Base-by-base conservation (phyloP, 306 rosid genomes). In the Elaeagnus macrophylla region DNA sequence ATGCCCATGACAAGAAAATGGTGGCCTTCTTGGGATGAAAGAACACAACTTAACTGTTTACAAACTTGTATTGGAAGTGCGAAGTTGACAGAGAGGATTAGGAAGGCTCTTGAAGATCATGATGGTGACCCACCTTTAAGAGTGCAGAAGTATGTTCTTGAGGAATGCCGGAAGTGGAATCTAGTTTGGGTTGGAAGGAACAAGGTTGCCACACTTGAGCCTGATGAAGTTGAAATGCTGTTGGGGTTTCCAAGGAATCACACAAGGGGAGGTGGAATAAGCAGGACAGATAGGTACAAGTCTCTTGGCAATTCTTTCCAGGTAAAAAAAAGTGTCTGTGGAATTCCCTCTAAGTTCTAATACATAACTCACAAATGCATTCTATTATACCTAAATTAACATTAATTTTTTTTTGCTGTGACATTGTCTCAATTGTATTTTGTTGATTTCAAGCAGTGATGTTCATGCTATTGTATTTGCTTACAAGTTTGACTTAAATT, bases 221-320 rank as follows among this genome's bases (percentile, higher is more conserved):
- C 86, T 4, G 95, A 82, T 48, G 95, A 89, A 64, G 83, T 89
- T 1, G 95, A 89, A 54, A 72, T 74, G 48, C 71, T 89, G 56
- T 57, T 89, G 55, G 97, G 97, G 39, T 89, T 85, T 58, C 95
- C 95, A 7, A 85, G 54, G 75, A 77, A 82, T 69, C 97, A 89
- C 61, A 85, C 97, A 38, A 85, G 97, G 42, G 94, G 96, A 18
- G 94, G 88, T 12, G 95, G 95, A 54, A 85, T 82, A 36, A 82
- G 95, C 66, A 72, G 89, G 60, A 82, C 93, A 1, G 95, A 85
- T 53, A 70, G 97, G 57, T 85, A 70, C 19, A 85, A 82, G 41
- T 80, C 97, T 9, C 93, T 89, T 5, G 95, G 95, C n/a, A 85
- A 89, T 68, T 89, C 95, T 15, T 89, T 85, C 68, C 93, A 88